Base-by-base conservation (phyloP, 2,329 filamentous ascomycete genomes). In the Aspergillus pseudotamarii region DNA sequence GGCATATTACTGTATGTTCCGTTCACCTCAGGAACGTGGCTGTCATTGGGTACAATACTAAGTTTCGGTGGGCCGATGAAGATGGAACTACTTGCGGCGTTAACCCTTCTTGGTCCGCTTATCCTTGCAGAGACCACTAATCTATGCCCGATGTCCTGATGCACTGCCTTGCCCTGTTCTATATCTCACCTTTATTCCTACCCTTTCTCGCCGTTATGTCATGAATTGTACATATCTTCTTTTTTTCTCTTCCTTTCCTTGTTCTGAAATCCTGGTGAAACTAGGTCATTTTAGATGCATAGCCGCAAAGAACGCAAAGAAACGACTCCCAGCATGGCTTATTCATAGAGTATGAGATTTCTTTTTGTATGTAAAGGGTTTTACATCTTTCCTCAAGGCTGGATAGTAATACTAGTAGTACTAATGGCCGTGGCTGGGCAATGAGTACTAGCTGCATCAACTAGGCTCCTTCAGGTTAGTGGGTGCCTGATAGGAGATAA, bases 221-320 rank as follows among this genome's bases (percentile, higher is more conserved):
- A 72, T 71, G 73, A 74, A 70, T 66, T 75, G 74, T 75, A 75
- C 70, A 75, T 74, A 74, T 64, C 65, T 69, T 66, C 48, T 59
- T 58, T 59, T 50, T 45, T 58, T 58, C 19, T 51, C n/a, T 12
- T 8, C 23, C 28, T 30, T 45, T 23, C 10, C 21, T 46, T 46
- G 10, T 26, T 53, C 54, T 55, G 48, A 58, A 48, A 58, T 43
- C 48, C 55, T 62, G 26, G 48, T 61, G 38, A 58, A 50, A 11
- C 34, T 46, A 30, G 56, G 34, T 54, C 51, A 38, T 46, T 51
- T 57, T 26, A 46, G 21, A 54, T 34, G 51, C 43, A 50, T 59
- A 58, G 53, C 63, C 59, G 55, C 57, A 36, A 53, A 66, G 61
- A 65, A 66, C 66, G 63, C 71, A 72, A 72, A 73, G 71, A 71